These are phyloP conservation scores for maize (Zea mays) DNA, from an alignment of 176 grass and related monocot species.

Conservation along the genomic window Zm-B73-REFERENCE-NAM-5.0 NC_050097.1:1956501-1957000, in stretches of 20 bases:
- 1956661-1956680: conserved; percentile 43
- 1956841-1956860: no score
- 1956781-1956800: neutral
- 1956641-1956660: conserved; percentile 49
- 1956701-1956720: conserved; percentile 86
- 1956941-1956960: no score
- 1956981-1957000: no score
- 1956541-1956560: neutral
- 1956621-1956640: neutral
- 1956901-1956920: no score
- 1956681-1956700: conserved; percentile 79
- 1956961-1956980: no score
- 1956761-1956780: conserved; percentile 16
- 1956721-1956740: conserved; percentile 86
- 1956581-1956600: conserved; percentile 5
- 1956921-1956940: no score
- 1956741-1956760: conserved; percentile 47
- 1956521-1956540: neutral
- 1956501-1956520: neutral
- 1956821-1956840: neutral
- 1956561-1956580: neutral
- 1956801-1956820: neutral
- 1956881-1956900: no score
- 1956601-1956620: conserved; percentile 20
- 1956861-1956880: no score